Percentiles rank a stretch among this genome's conserved stretches.
phyloP scores from a whole-genome alignment of 2,329 filamentous ascomycete species.

The Sclerotinia borealis region DNA sequence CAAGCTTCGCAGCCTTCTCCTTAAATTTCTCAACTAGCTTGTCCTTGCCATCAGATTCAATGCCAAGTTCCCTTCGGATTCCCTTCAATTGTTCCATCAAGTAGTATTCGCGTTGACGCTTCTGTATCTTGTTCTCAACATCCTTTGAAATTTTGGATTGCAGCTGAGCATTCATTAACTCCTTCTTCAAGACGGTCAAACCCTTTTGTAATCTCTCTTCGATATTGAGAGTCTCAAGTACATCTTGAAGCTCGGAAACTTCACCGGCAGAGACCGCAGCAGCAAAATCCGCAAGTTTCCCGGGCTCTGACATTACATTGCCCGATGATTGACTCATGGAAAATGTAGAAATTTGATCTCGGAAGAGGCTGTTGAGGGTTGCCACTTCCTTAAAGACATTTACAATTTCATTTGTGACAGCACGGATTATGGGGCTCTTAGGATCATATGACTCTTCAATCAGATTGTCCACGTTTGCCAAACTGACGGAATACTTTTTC shows the following conservation, averaged over 20 bases:
- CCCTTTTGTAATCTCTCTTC: constrained; percentile 91
- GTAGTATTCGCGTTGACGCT: constrained; percentile 96
- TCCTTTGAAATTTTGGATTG: constrained; percentile 98
- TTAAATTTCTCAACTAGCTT: constrained; percentile 97
- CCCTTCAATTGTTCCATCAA: constrained; percentile 99
- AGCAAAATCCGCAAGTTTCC: constrained; percentile 93
- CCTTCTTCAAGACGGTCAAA: constrained; percentile 89
- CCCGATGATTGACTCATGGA: constrained; percentile 91
- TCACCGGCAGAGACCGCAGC: constrained; percentile 95
- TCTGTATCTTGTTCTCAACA: constrained; percentile 94
- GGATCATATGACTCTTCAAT: constrained; percentile 83
- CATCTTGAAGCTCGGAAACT: constrained; percentile 84
- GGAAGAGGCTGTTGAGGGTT: constrained; percentile 86
- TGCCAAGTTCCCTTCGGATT: constrained; percentile 87
- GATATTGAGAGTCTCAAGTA: constrained; percentile 81
- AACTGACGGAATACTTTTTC: constrained; percentile 82
- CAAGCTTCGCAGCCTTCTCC: constrained; percentile 86
- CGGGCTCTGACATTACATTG: constrained; percentile 91
- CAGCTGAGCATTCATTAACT: constrained; percentile 95
- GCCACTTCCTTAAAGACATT: constrained; percentile 98
- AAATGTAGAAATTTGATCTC: constrained; percentile 95
- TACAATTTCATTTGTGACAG: constrained; percentile 94
- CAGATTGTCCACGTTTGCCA: constrained; percentile 94
- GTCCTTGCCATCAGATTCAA: constrained; percentile 97
- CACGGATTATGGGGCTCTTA: constrained; percentile 81